A percentile compares a stretch with the other conserved stretches of the same genome.
Conservation (phyloP, 2,329 filamentous ascomycete genomes). For the Phaeosphaeria sp. region DNA sequence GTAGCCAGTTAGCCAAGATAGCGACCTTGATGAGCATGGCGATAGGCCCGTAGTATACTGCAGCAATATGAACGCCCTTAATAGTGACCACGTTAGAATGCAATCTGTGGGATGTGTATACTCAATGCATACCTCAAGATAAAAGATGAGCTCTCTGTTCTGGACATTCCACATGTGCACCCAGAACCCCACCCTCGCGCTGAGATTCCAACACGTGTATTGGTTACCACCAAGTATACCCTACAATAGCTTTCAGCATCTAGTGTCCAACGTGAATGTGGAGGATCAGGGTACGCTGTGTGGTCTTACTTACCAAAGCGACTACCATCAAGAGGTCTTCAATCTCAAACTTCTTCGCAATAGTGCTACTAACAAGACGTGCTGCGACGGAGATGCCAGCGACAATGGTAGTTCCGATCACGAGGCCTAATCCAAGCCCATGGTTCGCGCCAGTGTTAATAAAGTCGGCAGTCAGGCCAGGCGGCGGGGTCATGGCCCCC, state of each 20-base stretch:
- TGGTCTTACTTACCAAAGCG: slow-evolving; percentile 7
- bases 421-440: background rate
- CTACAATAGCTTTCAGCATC: background rate
- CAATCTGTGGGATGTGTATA: background rate
- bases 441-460: background rate
- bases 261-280: background rate
- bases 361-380: slow-evolving; percentile 1
- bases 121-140: background rate
- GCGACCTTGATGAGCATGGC: slow-evolving; percentile 8
- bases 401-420: background rate
- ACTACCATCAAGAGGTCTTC: slow-evolving; percentile 4
- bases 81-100: background rate
- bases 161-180: too few species aligned
- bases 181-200: too few species aligned
- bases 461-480: too few species aligned
- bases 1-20: slow-evolving; percentile 6
- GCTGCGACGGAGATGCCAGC: background rate
- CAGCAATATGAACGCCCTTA: background rate
- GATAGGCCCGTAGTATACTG: slow-evolving; percentile 3
- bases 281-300: background rate
- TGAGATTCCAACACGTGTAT: too few species aligned
- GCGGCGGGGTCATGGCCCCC: too few species aligned
- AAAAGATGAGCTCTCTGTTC: too few species aligned
- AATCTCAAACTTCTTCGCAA: slow-evolving; percentile 1
- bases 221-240: too few species aligned